Conservation (phyloP, 2,329 filamentous ascomycete genomes). For the Nothophoma quercina region DNA sequence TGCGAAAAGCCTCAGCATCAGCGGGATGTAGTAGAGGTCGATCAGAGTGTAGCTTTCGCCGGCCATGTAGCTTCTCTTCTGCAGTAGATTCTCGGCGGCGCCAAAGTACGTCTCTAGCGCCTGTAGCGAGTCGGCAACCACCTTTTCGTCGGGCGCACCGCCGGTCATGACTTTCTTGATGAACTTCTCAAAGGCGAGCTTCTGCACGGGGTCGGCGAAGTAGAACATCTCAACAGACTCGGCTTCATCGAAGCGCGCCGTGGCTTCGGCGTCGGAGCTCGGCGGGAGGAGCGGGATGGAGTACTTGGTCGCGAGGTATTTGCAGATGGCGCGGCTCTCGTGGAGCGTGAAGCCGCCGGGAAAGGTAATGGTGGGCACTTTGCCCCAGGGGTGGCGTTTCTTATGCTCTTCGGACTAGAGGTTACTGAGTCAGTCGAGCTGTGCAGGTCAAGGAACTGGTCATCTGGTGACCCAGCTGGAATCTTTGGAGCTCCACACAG, state of each 20-base stretch:
- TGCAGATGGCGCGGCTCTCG: conserved; percentile 57
- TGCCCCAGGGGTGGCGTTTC: conserved; percentile 30
- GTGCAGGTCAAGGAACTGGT: conserved; percentile 7
- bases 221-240: conserved; percentile 52
- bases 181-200: conserved; percentile 57
- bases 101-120: conserved; percentile 55
- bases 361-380: conserved; percentile 42
- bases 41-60: conserved; percentile 54
- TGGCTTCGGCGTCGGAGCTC: conserved; percentile 50
- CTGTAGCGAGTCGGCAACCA: conserved; percentile 49
- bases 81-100: conserved; percentile 51
- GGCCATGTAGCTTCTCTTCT: conserved; percentile 55
- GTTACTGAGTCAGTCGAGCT: not conserved
- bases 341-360: conserved; percentile 53
- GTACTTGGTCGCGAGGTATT: conserved; percentile 57
- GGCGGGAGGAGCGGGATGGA: conserved; percentile 55
- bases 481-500: not conserved
- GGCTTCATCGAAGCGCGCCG: conserved; percentile 56
- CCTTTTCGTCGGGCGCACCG: conserved; percentile 52
- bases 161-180: conserved; percentile 56
- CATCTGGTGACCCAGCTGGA: too few relatives aligned
- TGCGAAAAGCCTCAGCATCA: conserved; percentile 54
- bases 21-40: conserved; percentile 59
- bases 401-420: conserved; percentile 27
- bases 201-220: conserved; percentile 55